phyloP scores from a whole-genome alignment of 129 eudicot genomes.

The Helianthus tuberosus region DNA sequence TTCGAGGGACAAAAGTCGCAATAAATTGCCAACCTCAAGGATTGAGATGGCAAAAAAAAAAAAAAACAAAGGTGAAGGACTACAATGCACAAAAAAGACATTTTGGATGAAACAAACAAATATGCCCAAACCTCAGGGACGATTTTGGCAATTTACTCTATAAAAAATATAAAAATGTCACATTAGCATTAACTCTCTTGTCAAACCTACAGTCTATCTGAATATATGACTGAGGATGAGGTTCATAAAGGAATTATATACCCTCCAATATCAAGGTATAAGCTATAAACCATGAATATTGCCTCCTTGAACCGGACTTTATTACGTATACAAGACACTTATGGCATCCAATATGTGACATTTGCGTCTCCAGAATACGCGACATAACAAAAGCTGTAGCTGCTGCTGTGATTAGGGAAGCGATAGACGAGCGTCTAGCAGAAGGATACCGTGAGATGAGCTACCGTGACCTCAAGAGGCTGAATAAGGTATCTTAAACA shows the following conservation, averaged over 20 bases:
- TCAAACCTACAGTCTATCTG: slow-evolving; percentile 67
- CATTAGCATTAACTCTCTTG: background rate
- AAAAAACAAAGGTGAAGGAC: too few species aligned
- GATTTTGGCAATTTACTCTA: too few species aligned
- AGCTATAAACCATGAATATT: slow-evolving; percentile 6
- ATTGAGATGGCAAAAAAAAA: too few species aligned
- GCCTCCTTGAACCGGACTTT: background rate
- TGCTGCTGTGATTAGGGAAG: slow-evolving; percentile 85
- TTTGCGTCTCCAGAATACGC: slow-evolving; percentile 64
- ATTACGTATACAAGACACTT: slow-evolving; percentile 4
- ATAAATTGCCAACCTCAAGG: too few species aligned
- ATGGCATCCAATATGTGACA: slow-evolving; percentile 6
- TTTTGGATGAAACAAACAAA: too few species aligned
- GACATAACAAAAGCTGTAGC: slow-evolving; percentile 91
- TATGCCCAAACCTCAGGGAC: too few species aligned
- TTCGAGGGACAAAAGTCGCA: too few species aligned
- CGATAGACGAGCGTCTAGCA: slow-evolving; percentile 81
- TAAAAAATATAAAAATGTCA: too few species aligned
- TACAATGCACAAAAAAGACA: too few species aligned
- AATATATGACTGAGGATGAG: slow-evolving; percentile 93
- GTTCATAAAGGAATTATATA: slow-evolving; percentile 81
- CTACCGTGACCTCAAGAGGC: slow-evolving; percentile 68
- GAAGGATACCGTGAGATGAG: slow-evolving; percentile 95
- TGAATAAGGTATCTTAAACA: slow-evolving; percentile 54
- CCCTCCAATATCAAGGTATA: slow-evolving; percentile 89